Evolutionary conservation across 2,329 filamentous ascomycete genomes (phyloP).

Genomic region (Fusarium transvaalense): DNA sequence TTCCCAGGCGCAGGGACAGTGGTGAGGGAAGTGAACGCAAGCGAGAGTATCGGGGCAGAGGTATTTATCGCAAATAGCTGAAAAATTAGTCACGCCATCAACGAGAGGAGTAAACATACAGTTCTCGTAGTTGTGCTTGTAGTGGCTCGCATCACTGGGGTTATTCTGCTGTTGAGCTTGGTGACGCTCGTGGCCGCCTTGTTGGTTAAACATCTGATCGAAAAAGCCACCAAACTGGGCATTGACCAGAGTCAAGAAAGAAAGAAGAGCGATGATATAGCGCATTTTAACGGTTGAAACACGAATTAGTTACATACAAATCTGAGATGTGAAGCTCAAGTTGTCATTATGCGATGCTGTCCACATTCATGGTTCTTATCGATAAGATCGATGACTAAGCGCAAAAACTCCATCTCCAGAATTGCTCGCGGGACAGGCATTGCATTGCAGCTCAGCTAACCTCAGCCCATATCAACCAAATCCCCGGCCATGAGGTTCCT

Average conservation of each 20-base stretch:
- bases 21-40: slow-evolving; percentile 96
- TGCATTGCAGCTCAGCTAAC: slow-evolving; percentile 40
- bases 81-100: slow-evolving; percentile 9
- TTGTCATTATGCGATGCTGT: slow-evolving; percentile 39
- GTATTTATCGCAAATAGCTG: slow-evolving; percentile 91
- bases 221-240: slow-evolving; percentile 95
- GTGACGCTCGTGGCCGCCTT: slow-evolving; percentile 61
- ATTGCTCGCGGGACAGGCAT: slow-evolving; percentile 28
- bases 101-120: slow-evolving; percentile 60
- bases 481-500: slow-evolving; percentile 60
- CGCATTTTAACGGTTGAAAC: slow-evolving; percentile 47
- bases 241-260: slow-evolving; percentile 71
- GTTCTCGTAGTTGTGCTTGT: slow-evolving; percentile 76
- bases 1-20: slow-evolving; percentile 92
- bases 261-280: slow-evolving; percentile 61
- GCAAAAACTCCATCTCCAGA: slow-evolving; percentile 46
- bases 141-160: slow-evolving; percentile 84
- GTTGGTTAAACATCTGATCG: slow-evolving; percentile 88
- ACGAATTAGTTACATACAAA: not conserved
- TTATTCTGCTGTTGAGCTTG: slow-evolving; percentile 82
- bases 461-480: slow-evolving; percentile 54
- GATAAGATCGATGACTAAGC: slow-evolving; percentile 50
- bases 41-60: slow-evolving; percentile 94
- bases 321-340: slow-evolving; percentile 3
- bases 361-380: slow-evolving; percentile 47